A percentile compares a stretch with the other conserved stretches of the same genome.
Evolutionary conservation across 768 basidiomycete species (phyloP).

Genomic region (Leccinum rimulosum): DNA sequence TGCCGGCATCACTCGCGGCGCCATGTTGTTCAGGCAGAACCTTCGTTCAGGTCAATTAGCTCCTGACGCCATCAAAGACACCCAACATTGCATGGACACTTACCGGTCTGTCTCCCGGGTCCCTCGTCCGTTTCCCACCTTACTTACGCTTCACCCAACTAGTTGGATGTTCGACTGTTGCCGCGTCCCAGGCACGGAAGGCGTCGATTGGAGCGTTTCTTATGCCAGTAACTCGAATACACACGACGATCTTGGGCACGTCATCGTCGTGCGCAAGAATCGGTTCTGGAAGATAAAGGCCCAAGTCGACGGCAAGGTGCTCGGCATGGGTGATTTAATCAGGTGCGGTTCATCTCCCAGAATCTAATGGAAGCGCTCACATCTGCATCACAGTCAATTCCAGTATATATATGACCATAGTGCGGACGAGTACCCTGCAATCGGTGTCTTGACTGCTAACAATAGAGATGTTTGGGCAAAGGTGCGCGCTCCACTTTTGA

Average conservation of each 20-base stretch:
- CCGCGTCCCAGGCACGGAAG: slow-evolving; percentile 70
- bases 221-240: slow-evolving; percentile 48
- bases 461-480: slow-evolving; percentile 90
- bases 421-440: slow-evolving; percentile 58
- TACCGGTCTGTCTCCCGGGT: slow-evolving; percentile 51
- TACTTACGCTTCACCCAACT: not conserved
- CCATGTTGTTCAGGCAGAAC: slow-evolving; percentile 70
- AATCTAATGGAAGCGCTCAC: slow-evolving; percentile 1
- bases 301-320: slow-evolving; percentile 49
- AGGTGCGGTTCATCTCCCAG: slow-evolving; percentile 38
- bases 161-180: slow-evolving; percentile 95
- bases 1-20: slow-evolving; percentile 65
- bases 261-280: slow-evolving; percentile 84
- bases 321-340: slow-evolving; percentile 64
- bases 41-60: slow-evolving; percentile 63
- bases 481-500: slow-evolving; percentile 36
- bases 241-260: slow-evolving; percentile 62
- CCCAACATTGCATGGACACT: slow-evolving; percentile 82
- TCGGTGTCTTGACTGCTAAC: slow-evolving; percentile 75
- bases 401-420: slow-evolving; percentile 70
- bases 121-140: not conserved
- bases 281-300: slow-evolving; percentile 80
- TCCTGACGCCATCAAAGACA: slow-evolving; percentile 67
- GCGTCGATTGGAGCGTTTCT: slow-evolving; percentile 74
- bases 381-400: slow-evolving; percentile 53